phyloP scores from a whole-genome alignment of 148 eudicot genomes.

The Silene conica region DNA sequence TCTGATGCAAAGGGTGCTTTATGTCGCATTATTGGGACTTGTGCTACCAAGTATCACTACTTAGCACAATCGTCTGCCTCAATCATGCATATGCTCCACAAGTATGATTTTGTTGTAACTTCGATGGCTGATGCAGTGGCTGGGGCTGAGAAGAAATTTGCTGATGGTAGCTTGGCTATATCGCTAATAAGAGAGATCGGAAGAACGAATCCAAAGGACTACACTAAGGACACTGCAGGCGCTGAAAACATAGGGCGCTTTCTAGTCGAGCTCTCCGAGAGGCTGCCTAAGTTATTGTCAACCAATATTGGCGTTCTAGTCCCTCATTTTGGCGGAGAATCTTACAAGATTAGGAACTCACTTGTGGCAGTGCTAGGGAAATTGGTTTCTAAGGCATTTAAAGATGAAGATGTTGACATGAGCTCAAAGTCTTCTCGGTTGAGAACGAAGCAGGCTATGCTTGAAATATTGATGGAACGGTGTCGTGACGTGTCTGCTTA shows the following conservation, averaged over 20 bases:
- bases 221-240: slow-evolving; percentile 72
- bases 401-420: slow-evolving; percentile 80
- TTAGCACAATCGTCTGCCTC: slow-evolving; percentile 79
- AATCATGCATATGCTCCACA: slow-evolving; percentile 81
- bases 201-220: slow-evolving; percentile 78
- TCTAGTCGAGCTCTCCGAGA: slow-evolving; percentile 82
- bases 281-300: slow-evolving; percentile 79
- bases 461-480: slow-evolving; percentile 83
- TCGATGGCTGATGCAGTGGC: slow-evolving; percentile 82
- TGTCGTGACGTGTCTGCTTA: slow-evolving; percentile 96
- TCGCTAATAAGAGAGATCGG: slow-evolving; percentile 84
- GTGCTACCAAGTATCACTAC: slow-evolving; percentile 87
- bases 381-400: slow-evolving; percentile 80
- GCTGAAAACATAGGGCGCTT: slow-evolving; percentile 96
- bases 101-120: slow-evolving; percentile 69
- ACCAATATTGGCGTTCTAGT: slow-evolving; percentile 79
- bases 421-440: slow-evolving; percentile 82
- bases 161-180: slow-evolving; percentile 81
- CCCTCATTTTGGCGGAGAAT: slow-evolving; percentile 96
- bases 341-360: slow-evolving; percentile 95
- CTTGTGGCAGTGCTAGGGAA: slow-evolving; percentile 89
- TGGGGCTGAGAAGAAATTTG: slow-evolving; percentile 75
- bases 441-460: slow-evolving; percentile 95
- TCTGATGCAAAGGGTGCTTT: slow-evolving; percentile 71
- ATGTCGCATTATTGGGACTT: slow-evolving; percentile 83